Base-by-base conservation (phyloP, 2,329 filamentous ascomycete genomes). In the Botrytis pseudocinerea region DNA sequence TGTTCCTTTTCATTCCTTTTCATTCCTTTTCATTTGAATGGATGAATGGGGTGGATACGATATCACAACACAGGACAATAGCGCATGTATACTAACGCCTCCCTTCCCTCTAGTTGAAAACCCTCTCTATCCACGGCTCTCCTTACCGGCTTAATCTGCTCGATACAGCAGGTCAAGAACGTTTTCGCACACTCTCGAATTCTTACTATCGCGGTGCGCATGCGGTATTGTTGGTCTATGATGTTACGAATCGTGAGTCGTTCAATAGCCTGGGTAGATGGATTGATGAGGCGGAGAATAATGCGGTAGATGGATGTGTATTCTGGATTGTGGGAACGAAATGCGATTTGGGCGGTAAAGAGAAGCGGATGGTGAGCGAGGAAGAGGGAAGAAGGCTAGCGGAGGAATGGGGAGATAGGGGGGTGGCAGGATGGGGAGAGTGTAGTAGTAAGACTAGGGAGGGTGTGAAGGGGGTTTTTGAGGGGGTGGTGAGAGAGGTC, bases 131-230 rank as follows among this genome's bases (percentile, higher is more conserved):
- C 72, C 83, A 84, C 66, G 86, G 85, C 59, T 85, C 85, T 77
- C 82, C 84, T 6, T 88, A 87, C 76, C 83, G 85, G 40, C 77
- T 88, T 35, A 87, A 86, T 63, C 83, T 89, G 69, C 86, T 88
- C 76, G 96, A 99, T 81, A 99, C 96, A 0, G 96, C 96, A 8
- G 96, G 96, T 70, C 98, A 97, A 74, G 96, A 99, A 83, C 90
- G 96, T 74, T 99, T 98, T 83, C 93, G 96, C 76, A 97, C 93
- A 74, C 95, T 98, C 57, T 97, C 93, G 40, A 89, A 96, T 76
- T 96, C 93, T 62, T 99, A 98, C 84, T 98, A 99, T 83, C 92
- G 96, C 80, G 95, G 95, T 76, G 96, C 96, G 2, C 95, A 96
- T 7, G 96, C 95, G 77, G 95, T 95, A n/a, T 92, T 99, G 69